Percentiles rank a stretch among this genome's conserved stretches.
These are phyloP conservation scores for Ceratocystis papillata DNA, from an alignment of 2,329 filamentous ascomycete species.

Conservation along the genomic window DNA sequence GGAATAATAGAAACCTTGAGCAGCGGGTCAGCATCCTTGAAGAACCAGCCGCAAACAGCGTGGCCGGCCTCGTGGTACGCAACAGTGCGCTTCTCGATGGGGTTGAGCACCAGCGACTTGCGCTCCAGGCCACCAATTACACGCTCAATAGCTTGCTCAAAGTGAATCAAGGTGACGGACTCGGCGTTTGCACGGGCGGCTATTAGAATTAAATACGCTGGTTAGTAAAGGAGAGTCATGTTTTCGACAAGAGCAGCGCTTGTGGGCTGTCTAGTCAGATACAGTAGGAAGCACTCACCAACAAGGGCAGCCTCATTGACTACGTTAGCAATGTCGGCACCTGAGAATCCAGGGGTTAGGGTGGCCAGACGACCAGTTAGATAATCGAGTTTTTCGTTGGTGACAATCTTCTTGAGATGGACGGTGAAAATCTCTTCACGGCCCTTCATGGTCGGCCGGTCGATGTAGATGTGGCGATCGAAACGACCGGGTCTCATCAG, in stretches of 20 bases:
- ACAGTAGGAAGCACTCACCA: constrained; percentile 47
- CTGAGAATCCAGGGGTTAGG: constrained; percentile 89
- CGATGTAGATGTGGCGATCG: constrained; percentile 90
- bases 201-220: constrained; percentile 31
- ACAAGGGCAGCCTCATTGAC: constrained; percentile 96
- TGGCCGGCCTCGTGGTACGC: constrained; percentile 98
- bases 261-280: neutral
- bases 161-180: constrained; percentile 76
- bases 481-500: constrained; percentile 95
- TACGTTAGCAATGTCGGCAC: constrained; percentile 96
- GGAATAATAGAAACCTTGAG: constrained; percentile 98
- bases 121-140: constrained; percentile 94
- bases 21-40: constrained; percentile 89
- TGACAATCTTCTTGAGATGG: constrained; percentile 89
- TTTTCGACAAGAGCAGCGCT: constrained; percentile 7
- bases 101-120: constrained; percentile 87
- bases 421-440: constrained; percentile 93
- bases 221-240: neutral
- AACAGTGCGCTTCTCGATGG: constrained; percentile 88
- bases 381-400: constrained; percentile 77
- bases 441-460: constrained; percentile 91
- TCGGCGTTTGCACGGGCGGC: constrained; percentile 74
- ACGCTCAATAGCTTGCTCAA: constrained; percentile 95
- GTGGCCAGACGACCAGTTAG: constrained; percentile 81
- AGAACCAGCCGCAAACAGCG: constrained; percentile 97